Evolutionary conservation across 306 rosid species (phyloP).

Genomic region (Cucumis hystrix): DNA sequence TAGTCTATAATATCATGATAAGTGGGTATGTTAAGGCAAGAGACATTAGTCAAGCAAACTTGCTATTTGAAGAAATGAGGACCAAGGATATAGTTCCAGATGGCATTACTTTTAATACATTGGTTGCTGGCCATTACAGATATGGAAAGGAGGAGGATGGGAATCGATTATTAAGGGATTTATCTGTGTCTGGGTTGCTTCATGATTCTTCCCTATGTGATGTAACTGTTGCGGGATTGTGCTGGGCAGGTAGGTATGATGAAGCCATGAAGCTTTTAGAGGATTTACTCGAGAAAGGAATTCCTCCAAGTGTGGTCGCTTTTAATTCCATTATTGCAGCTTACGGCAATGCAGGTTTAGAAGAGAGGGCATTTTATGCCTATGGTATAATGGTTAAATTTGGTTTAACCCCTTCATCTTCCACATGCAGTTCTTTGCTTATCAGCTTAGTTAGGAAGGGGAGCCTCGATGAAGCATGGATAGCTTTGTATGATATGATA

Average conservation of each 20-base stretch:
- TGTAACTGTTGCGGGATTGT: constrained; percentile 36
- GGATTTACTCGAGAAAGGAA: constrained; percentile 50
- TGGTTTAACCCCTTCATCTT: constrained; percentile 47
- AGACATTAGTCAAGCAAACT: constrained; percentile 49
- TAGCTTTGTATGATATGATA: constrained; percentile 37
- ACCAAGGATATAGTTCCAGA: constrained; percentile 40
- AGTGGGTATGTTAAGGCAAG: constrained; percentile 73
- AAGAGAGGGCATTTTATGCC: constrained; percentile 40
- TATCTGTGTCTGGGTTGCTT: constrained; percentile 20
- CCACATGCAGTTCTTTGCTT: constrained; percentile 52
- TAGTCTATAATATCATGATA: constrained; percentile 40
- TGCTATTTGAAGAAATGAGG: constrained; percentile 58
- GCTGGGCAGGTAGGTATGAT: constrained; percentile 56
- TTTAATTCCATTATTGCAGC: constrained; percentile 65
- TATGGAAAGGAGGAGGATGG: constrained; percentile 56
- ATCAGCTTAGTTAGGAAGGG: constrained; percentile 54
- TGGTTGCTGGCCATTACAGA: constrained; percentile 51
- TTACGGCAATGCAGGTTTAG: constrained; percentile 48
- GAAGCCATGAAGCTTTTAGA: constrained; percentile 39
- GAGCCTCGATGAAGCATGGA: constrained; percentile 42
- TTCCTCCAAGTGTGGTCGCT: constrained; percentile 39
- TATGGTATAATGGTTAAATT: constrained; percentile 35
- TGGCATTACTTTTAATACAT: constrained; percentile 58
- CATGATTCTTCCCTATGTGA: constrained; percentile 32
- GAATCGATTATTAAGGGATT: constrained; percentile 30